A percentile compares a stretch with the other conserved stretches of the same genome.
Evolutionary conservation across 345 rosid genomes (phyloP).

Genomic region (Bruguiera sexangula): DNA sequence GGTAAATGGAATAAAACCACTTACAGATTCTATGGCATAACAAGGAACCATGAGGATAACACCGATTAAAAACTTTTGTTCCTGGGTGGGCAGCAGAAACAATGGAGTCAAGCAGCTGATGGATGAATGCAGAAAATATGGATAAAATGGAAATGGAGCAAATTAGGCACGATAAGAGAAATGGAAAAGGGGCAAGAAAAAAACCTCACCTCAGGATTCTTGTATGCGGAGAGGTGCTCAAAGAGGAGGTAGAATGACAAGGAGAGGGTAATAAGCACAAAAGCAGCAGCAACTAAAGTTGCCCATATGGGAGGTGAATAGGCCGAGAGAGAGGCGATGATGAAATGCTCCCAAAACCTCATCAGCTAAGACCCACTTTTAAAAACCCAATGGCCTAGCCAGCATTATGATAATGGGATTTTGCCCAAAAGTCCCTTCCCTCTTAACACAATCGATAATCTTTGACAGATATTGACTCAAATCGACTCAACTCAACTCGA

Average conservation of each 20-base stretch:
- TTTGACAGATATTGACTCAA: not conserved
- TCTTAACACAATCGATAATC: not conserved
- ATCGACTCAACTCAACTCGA: not conserved
- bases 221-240: constrained; percentile 93
- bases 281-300: constrained; percentile 52
- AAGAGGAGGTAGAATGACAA: constrained; percentile 80
- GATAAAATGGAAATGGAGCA: too few species aligned
- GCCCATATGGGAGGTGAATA: constrained; percentile 51
- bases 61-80: constrained; percentile 94
- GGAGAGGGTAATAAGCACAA: constrained; percentile 54
- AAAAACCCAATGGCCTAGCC: not conserved
- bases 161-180: not conserved
- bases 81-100: constrained; percentile 42
- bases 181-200: not conserved
- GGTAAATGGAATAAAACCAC: constrained; percentile 11
- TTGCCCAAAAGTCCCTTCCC: not conserved
- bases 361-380: constrained; percentile 15
- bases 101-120: constrained; percentile 2
- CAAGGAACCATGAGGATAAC: constrained; percentile 99
- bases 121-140: not conserved
- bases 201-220: constrained; percentile 78
- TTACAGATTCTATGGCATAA: constrained; percentile 87
- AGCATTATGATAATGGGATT: constrained; percentile 8
- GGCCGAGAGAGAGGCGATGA: not conserved
- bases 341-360: constrained; percentile 16